Conservation (phyloP, 2,329 filamentous ascomycete species). For the Dactylonectria estremocensis region DNA sequence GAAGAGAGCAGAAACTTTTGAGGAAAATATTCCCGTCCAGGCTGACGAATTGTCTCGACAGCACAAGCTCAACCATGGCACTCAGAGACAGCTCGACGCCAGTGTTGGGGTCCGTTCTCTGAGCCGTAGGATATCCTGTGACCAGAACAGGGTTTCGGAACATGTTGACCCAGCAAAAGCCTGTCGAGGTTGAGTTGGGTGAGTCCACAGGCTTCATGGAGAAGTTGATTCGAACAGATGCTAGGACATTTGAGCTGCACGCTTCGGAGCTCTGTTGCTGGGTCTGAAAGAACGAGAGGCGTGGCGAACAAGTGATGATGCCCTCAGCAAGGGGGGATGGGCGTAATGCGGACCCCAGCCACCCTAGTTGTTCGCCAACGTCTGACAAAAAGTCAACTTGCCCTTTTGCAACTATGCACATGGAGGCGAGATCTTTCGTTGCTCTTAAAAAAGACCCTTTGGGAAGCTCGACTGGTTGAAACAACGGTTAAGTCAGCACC, state of each 20-base stretch:
- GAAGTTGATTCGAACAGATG: background rate
- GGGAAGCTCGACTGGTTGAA: background rate
- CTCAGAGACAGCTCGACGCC: background rate
- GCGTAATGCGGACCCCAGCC: slow-evolving; percentile 1
- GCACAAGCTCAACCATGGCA: background rate
- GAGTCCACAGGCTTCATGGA: background rate
- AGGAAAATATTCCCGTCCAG: background rate
- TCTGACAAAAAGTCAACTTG: background rate
- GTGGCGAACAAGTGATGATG: background rate
- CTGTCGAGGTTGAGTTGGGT: background rate
- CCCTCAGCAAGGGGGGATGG: background rate
- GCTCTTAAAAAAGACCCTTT: background rate
- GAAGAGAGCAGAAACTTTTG: slow-evolving; percentile 10
- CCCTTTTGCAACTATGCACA: background rate
- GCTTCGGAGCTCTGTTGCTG: background rate
- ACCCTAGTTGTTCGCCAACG: slow-evolving; percentile 4
- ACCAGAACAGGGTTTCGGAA: slow-evolving; percentile 2
- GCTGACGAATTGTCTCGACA: background rate
- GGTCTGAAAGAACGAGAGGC: background rate
- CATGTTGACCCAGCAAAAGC: background rate
- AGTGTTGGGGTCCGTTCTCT: background rate
- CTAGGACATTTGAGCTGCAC: background rate
- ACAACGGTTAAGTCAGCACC: background rate
- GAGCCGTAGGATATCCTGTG: slow-evolving; percentile 1
- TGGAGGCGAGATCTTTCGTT: background rate